These are phyloP conservation scores for Clavaria fumosa DNA, from an alignment of 768 basidiomycete species.

Conservation along the genomic window DNA sequence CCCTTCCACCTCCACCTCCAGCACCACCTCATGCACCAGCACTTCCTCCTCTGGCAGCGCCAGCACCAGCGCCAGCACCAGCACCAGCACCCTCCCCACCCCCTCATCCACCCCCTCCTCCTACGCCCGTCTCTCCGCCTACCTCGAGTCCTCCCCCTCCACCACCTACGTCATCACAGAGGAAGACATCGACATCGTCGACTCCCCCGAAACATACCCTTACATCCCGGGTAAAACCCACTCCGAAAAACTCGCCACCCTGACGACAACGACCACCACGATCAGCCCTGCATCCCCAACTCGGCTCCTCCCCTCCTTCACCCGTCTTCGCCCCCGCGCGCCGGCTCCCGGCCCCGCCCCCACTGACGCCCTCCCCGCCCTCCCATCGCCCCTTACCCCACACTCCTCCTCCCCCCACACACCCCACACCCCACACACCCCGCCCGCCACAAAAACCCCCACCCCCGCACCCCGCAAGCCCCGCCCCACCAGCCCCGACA, in stretches of 20 bases:
- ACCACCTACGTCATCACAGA: neutral
- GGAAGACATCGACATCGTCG: no score
- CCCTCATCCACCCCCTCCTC: neutral
- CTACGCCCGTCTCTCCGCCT: neutral
- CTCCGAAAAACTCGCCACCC: no score
- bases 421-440: neutral
- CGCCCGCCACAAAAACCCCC: neutral
- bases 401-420: neutral
- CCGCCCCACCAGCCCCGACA: slow-evolving; percentile 21
- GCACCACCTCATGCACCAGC: neutral
- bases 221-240: no score
- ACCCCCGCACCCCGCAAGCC: no score
- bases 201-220: no score
- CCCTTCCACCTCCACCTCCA: neutral
- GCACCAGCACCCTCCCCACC: neutral
- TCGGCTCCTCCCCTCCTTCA: no score
- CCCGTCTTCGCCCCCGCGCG: neutral
- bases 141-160: neutral
- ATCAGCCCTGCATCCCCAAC: no score
- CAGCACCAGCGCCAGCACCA: neutral
- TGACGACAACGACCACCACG: no score
- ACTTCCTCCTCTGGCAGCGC: neutral
- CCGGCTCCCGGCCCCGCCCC: neutral
- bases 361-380: neutral
- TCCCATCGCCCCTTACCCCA: neutral